Conservation (phyloP, 148 eudicot genomes). For the Heliamphora exappendiculata region DNA sequence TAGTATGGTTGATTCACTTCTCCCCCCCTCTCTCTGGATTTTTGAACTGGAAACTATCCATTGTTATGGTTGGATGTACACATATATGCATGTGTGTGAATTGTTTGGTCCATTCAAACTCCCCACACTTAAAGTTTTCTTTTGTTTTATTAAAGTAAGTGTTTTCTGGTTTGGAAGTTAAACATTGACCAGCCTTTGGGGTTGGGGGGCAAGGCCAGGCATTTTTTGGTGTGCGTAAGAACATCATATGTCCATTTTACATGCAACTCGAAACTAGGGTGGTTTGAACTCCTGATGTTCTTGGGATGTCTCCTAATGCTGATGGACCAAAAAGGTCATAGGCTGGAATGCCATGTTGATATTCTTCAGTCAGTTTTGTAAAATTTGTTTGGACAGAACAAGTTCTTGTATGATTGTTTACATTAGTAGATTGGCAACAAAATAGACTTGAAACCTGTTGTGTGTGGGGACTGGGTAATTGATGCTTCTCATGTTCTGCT, state of each 20-base stretch:
- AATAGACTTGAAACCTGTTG: background rate
- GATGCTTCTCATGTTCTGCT: background rate
- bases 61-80: background rate
- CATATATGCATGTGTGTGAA: background rate
- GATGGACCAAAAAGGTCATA: too few species aligned
- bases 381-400: background rate
- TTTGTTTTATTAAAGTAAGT: background rate
- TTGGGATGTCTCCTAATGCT: too few species aligned
- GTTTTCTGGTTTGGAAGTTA: background rate
- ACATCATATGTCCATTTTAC: background rate
- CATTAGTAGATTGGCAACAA: background rate
- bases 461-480: background rate
- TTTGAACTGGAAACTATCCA: background rate
- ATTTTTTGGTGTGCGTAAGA: too few species aligned
- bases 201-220: too few species aligned
- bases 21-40: background rate
- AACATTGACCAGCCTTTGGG: too few species aligned
- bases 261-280: background rate
- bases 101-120: background rate
- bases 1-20: background rate
- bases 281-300: background rate
- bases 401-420: background rate
- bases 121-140: background rate
- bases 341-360: too few species aligned
- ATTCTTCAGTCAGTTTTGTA: too few species aligned